Percentiles rank a stretch among this genome's conserved stretches.
Evolutionary conservation across 2,329 filamentous ascomycete species (phyloP).

Genomic region (Fulvia fulva): DNA sequence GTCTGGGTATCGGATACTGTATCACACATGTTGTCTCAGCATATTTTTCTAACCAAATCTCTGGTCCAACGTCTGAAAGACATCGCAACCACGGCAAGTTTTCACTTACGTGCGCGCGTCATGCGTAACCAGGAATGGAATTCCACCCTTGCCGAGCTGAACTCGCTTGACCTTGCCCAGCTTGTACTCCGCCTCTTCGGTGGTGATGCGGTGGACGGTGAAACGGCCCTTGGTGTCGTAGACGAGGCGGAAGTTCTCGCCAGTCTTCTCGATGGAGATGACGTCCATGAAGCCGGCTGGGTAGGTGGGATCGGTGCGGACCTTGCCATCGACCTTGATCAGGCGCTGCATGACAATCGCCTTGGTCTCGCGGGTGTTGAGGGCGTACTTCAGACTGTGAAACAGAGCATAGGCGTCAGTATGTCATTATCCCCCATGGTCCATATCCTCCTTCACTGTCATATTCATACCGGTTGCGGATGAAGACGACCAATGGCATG

Average conservation of each 20-base stretch:
- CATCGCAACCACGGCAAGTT: constrained; percentile 48
- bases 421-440: neutral
- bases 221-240: constrained; percentile 99
- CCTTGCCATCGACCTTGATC: constrained; percentile 99
- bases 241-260: constrained; percentile 99
- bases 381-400: constrained; percentile 96
- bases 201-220: constrained; percentile 98
- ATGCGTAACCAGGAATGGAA: constrained; percentile 99
- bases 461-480: constrained; percentile 60
- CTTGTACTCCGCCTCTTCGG: constrained; percentile 99
- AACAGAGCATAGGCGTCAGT: constrained; percentile 8
- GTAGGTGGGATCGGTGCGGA: constrained; percentile 97
- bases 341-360: constrained; percentile 99
- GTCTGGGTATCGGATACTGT: constrained; percentile 98
- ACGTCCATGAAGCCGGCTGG: constrained; percentile 99
- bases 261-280: constrained; percentile 98
- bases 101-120: constrained; percentile 99
- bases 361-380: constrained; percentile 97
- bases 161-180: constrained; percentile 99
- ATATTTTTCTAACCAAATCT: constrained; percentile 69
- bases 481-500: constrained; percentile 98
- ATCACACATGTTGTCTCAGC: constrained; percentile 25
- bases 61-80: constrained; percentile 99
- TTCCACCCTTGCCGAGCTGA: constrained; percentile 97
- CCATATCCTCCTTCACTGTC: neutral